These are phyloP conservation scores for Pulveroboletus sp. DNA, from an alignment of 768 basidiomycete genomes.

Conservation along the genomic window DNA sequence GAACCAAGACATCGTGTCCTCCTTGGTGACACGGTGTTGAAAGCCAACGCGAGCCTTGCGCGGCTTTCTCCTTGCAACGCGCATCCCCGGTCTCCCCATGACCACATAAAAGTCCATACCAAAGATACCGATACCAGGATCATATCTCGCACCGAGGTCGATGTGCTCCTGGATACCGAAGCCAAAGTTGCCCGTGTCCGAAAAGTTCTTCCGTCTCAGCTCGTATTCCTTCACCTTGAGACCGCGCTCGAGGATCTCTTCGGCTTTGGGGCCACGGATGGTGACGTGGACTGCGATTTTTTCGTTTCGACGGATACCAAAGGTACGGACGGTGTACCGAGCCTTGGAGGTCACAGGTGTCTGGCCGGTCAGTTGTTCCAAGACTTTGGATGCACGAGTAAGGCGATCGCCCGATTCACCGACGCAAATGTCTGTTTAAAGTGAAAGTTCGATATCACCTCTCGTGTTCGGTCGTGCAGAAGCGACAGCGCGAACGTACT, in stretches of 20 bases:
- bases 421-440: conserved; percentile 87
- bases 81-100: conserved; percentile 93
- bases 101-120: conserved; percentile 99
- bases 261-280: conserved; percentile 98
- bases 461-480: not conserved
- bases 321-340: conserved; percentile 98
- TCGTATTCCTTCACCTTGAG: conserved; percentile 99
- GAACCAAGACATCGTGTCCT: conserved; percentile 98
- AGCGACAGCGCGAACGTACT: conserved; percentile 56
- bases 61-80: conserved; percentile 88
- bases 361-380: conserved; percentile 99
- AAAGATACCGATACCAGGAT: conserved; percentile 98
- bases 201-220: conserved; percentile 94
- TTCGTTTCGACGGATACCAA: conserved; percentile 99
- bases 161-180: conserved; percentile 99
- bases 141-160: conserved; percentile 97
- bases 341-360: conserved; percentile 99
- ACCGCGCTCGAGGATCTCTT: conserved; percentile 98
- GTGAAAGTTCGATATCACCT: not conserved
- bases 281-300: conserved; percentile 99
- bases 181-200: conserved; percentile 98
- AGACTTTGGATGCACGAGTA: conserved; percentile 97
- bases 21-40: conserved; percentile 88
- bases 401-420: conserved; percentile 99
- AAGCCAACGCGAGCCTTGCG: conserved; percentile 84